A percentile compares a stretch with the other conserved stretches of the same genome.
Evolutionary conservation across 768 basidiomycete species (phyloP).

Genomic region (Mycena kentingensis): DNA sequence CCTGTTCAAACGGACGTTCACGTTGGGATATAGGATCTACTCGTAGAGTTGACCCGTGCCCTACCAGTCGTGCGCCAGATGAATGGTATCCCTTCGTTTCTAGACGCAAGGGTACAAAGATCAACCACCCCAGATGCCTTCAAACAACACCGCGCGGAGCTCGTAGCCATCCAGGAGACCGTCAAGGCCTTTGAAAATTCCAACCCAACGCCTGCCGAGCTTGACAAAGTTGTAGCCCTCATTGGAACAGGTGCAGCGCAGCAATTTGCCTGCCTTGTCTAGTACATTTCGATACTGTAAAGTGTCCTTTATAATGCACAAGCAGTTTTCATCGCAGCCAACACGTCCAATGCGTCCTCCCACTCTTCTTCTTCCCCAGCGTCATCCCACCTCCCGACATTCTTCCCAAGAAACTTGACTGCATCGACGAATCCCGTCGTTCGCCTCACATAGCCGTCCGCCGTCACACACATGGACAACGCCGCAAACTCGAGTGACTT

Average conservation of each 20-base stretch:
- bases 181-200: background rate
- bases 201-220: too few species aligned
- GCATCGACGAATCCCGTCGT: slow-evolving; percentile 12
- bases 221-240: too few species aligned
- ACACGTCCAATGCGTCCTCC: slow-evolving; percentile 17
- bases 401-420: slow-evolving; percentile 8
- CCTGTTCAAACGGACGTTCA: background rate
- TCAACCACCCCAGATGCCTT: background rate
- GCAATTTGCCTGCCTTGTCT: too few species aligned
- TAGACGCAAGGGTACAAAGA: background rate
- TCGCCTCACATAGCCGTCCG: slow-evolving; percentile 13
- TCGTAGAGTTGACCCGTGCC: background rate
- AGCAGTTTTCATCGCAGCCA: slow-evolving; percentile 4
- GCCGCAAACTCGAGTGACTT: slow-evolving; percentile 16
- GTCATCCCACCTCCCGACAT: background rate
- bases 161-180: background rate
- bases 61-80: background rate
- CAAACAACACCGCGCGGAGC: background rate
- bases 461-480: slow-evolving; percentile 20
- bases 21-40: background rate
- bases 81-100: background rate
- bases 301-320: too few species aligned
- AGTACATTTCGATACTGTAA: too few species aligned
- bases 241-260: too few species aligned
- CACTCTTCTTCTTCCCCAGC: slow-evolving; percentile 16